A percentile compares a stretch with the other conserved stretches of the same genome.
These are phyloP conservation scores for Candida glaebosa DNA, from an alignment of 805 yeast genomes.

Conservation along the genomic window DNA sequence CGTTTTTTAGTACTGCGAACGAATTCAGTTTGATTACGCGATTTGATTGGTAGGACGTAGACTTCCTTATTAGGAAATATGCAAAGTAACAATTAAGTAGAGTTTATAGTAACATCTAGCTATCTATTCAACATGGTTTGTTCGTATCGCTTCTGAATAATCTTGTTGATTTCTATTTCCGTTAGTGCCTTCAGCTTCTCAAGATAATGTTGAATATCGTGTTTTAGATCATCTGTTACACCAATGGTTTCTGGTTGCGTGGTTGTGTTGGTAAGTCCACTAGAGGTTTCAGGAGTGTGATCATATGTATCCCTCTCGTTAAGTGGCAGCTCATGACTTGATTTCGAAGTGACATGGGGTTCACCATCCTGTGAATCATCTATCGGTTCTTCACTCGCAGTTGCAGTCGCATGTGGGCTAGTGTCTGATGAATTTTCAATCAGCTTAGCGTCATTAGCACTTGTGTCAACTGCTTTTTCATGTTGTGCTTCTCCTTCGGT, in stretches of 20 bases:
- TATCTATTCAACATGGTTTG: too few species aligned
- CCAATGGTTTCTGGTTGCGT: neutral
- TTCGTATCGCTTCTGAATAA: conserved; percentile 24
- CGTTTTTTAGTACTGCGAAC: conserved; percentile 2
- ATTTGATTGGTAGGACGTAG: conserved; percentile 32
- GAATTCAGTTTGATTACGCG: conserved; percentile 9
- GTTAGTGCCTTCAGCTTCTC: conserved; percentile 26
- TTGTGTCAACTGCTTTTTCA: neutral
- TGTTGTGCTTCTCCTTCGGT: too few species aligned
- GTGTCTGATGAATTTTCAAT: neutral
- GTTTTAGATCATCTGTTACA: conserved; percentile 28
- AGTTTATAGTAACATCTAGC: too few species aligned
- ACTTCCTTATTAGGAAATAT: conserved; percentile 26
- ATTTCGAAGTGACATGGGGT: neutral
- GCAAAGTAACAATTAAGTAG: conserved; percentile 8
- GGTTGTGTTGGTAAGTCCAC: neutral
- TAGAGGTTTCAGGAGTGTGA: neutral
- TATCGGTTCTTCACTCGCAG: neutral
- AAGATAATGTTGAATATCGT: conserved; percentile 22
- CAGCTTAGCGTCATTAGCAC: too few species aligned
- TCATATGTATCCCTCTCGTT: neutral
- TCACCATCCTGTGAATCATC: neutral
- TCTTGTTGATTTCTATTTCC: conserved; percentile 20
- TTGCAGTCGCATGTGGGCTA: neutral
- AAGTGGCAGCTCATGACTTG: too few species aligned